Evolutionary conservation across 805 yeast genomes (phyloP).

Genomic region (Saturnispora kantuleensis): DNA sequence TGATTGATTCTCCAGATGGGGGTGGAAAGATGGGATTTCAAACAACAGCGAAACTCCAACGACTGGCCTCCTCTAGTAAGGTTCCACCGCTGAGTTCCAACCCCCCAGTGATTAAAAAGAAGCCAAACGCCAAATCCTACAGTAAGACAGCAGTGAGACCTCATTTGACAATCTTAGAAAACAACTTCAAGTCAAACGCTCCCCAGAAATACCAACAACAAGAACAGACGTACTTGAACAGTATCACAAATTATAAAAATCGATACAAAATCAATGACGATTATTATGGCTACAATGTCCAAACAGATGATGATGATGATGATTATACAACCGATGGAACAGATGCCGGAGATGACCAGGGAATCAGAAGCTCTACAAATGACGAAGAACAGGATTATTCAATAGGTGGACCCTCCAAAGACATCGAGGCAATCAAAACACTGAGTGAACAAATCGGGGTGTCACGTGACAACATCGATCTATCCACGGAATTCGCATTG

Average conservation of each 20-base stretch:
- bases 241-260: slow-evolving; percentile 30
- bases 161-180: slow-evolving; percentile 23
- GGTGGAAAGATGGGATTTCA: background rate
- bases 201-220: slow-evolving; percentile 40
- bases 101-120: background rate
- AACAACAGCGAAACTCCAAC: background rate
- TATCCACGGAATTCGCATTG: slow-evolving; percentile 28
- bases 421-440: slow-evolving; percentile 24
- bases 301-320: slow-evolving; percentile 27
- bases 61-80: slow-evolving; percentile 1
- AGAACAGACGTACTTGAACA: slow-evolving; percentile 40
- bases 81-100: background rate
- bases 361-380: slow-evolving; percentile 1
- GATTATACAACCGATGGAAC: slow-evolving; percentile 26
- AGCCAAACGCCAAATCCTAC: background rate
- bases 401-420: slow-evolving; percentile 14
- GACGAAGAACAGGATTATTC: slow-evolving; percentile 10
- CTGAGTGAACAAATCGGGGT: slow-evolving; percentile 27
- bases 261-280: slow-evolving; percentile 34
- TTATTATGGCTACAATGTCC: slow-evolving; percentile 38
- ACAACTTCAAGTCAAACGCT: slow-evolving; percentile 25
- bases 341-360: slow-evolving; percentile 14
- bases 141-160: slow-evolving; percentile 16
- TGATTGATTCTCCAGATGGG: background rate
- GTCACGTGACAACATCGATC: slow-evolving; percentile 23